phyloP scores from a whole-genome alignment of 2,329 filamentous ascomycete genomes.

The Aspergillus bombycis region DNA sequence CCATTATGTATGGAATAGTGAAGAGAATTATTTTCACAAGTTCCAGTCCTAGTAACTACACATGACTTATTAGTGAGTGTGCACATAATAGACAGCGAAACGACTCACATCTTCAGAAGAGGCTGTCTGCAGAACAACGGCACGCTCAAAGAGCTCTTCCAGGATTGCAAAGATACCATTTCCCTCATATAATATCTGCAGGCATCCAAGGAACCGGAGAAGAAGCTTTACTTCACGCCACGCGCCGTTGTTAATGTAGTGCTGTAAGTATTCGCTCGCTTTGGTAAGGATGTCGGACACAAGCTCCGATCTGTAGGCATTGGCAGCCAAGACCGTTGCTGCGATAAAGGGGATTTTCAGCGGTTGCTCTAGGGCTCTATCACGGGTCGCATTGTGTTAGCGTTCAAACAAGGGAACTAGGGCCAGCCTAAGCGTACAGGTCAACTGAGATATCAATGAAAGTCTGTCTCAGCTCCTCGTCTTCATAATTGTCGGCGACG shows the following conservation, averaged over 20 bases:
- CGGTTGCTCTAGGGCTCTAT: slow-evolving; percentile 78
- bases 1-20: slow-evolving; percentile 88
- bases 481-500: slow-evolving; percentile 82
- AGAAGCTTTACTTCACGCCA: slow-evolving; percentile 93
- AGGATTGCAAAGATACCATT: slow-evolving; percentile 84
- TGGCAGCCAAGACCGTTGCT: slow-evolving; percentile 77
- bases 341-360: slow-evolving; percentile 97
- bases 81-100: background rate
- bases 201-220: slow-evolving; percentile 83
- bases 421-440: slow-evolving; percentile 55
- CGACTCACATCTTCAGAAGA: slow-evolving; percentile 84
- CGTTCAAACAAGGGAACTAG: background rate
- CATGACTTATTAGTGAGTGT: slow-evolving; percentile 20
- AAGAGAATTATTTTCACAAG: slow-evolving; percentile 95
- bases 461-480: slow-evolving; percentile 71
- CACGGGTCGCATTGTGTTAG: slow-evolving; percentile 22
- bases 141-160: slow-evolving; percentile 85
- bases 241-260: slow-evolving; percentile 69
- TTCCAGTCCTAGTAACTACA: slow-evolving; percentile 69
- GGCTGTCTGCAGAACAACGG: slow-evolving; percentile 90
- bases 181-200: slow-evolving; percentile 78
- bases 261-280: slow-evolving; percentile 64
- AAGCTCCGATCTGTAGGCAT: slow-evolving; percentile 75
- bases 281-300: slow-evolving; percentile 70
- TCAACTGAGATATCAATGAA: slow-evolving; percentile 77